phyloP scores from a whole-genome alignment of 441 rosid genomes.

The Brassica balearica region DNA sequence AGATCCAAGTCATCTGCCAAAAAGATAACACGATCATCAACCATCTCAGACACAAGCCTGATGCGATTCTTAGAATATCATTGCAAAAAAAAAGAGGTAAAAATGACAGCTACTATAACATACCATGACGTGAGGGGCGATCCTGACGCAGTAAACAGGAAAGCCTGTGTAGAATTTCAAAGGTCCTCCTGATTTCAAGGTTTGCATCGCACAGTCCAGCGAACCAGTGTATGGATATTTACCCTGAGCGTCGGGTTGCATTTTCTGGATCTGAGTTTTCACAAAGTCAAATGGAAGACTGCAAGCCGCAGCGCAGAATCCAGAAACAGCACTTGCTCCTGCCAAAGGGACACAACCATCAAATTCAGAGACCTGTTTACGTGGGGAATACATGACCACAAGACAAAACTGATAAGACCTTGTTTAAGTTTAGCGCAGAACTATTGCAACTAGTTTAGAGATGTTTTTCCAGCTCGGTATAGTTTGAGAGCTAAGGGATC shows the following conservation, averaged over 20 bases:
- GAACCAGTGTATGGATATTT: conserved; percentile 95
- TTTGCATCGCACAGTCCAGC: conserved; percentile 77
- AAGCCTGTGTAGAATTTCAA: conserved; percentile 92
- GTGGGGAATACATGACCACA: background rate
- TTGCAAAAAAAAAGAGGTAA: background rate
- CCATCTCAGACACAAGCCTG: background rate
- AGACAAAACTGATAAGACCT: conserved; percentile 1
- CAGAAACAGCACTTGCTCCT: conserved; percentile 93
- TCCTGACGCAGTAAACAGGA: conserved; percentile 93
- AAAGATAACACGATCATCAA: conserved; percentile 12
- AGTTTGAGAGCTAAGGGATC: background rate
- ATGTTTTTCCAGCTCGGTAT: background rate
- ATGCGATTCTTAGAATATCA: background rate
- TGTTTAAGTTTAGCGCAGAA: background rate
- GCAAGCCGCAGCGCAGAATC: conserved; percentile 94
- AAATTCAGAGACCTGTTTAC: conserved; percentile 5
- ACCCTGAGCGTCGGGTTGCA: conserved; percentile 97
- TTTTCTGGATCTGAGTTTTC: conserved; percentile 99
- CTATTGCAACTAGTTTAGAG: conserved; percentile 10
- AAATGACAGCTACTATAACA: background rate
- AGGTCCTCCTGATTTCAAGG: conserved; percentile 91
- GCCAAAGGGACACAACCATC: conserved; percentile 32
- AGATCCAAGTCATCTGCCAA: conserved; percentile 99
- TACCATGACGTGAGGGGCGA: conserved; percentile 99
- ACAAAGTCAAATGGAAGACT: conserved; percentile 97